phyloP scores from a whole-genome alignment of 2,329 filamentous ascomycete genomes.

The Epichloe bromicola region DNA sequence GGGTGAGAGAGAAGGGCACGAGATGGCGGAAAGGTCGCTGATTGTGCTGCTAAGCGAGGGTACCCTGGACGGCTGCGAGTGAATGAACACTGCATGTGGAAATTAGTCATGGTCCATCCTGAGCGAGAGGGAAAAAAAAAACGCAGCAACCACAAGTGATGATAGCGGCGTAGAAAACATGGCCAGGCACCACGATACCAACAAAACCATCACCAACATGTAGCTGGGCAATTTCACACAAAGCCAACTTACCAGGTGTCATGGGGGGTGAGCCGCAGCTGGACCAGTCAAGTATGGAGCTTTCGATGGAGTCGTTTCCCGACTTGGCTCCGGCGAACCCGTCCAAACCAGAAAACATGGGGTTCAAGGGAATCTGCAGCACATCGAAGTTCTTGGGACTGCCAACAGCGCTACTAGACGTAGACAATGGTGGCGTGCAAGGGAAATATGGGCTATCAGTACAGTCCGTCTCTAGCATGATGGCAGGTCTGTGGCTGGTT shows the following conservation, averaged over 20 bases:
- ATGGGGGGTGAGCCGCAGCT: constrained; percentile 70
- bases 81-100: constrained; percentile 32
- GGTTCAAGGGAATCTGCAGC: constrained; percentile 71
- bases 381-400: constrained; percentile 71
- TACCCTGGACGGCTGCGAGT: constrained; percentile 32
- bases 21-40: constrained; percentile 61
- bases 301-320: constrained; percentile 58
- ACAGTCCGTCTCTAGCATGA: constrained; percentile 68
- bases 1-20: constrained; percentile 75
- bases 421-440: constrained; percentile 76
- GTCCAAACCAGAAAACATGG: constrained; percentile 61
- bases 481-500: constrained; percentile 61
- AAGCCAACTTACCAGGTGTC: constrained; percentile 65
- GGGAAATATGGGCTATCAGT: constrained; percentile 62
- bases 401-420: constrained; percentile 71
- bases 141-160: neutral
- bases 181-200: neutral
- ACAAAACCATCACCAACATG: neutral
- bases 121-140: neutral
- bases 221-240: neutral
- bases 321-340: constrained; percentile 53
- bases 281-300: constrained; percentile 65
- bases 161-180: neutral
- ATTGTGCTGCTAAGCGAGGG: constrained; percentile 50
- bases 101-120: constrained; percentile 22